Percentiles rank a stretch among this genome's conserved stretches.
Evolutionary conservation across 202 grass and related monocot genomes (phyloP).

Genomic region (Setaria viridis): DNA sequence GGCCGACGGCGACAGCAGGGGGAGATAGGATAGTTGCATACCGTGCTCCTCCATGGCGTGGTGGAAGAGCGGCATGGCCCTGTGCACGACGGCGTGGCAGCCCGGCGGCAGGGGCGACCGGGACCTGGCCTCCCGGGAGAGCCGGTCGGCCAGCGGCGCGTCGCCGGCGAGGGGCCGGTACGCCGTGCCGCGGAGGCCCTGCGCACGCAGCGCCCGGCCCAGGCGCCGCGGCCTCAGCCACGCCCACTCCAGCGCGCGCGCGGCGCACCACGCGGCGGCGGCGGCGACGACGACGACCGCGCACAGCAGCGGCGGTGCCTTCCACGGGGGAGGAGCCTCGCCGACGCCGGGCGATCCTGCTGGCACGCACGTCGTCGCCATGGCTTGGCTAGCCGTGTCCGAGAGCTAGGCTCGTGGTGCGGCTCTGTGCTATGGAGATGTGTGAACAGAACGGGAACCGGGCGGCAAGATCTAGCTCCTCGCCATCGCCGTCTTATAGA

Average conservation of each 20-base stretch:
- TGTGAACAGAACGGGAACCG: too few species aligned
- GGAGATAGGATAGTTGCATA: neutral
- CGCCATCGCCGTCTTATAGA: neutral
- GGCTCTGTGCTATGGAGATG: neutral
- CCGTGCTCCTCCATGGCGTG: slow-evolving; percentile 39
- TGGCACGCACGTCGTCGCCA: neutral
- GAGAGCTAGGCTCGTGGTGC: neutral
- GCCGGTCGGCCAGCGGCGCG: slow-evolving; percentile 18
- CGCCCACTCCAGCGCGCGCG: slow-evolving; percentile 43
- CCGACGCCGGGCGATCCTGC: too few species aligned
- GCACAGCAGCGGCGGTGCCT: neutral
- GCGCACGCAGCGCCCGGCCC: slow-evolving; percentile 42
- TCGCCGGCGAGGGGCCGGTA: slow-evolving; percentile 48
- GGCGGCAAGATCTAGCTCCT: neutral
- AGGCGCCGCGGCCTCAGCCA: slow-evolving; percentile 53
- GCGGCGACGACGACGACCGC: neutral
- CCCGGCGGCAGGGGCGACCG: slow-evolving; percentile 20
- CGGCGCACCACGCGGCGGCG: slow-evolving; percentile 28
- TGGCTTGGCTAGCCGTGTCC: neutral
- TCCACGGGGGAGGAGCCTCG: neutral
- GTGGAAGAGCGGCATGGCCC: slow-evolving; percentile 41
- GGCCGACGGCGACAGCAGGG: neutral
- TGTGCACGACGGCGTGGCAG: slow-evolving; percentile 44
- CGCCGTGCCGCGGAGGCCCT: slow-evolving; percentile 51
- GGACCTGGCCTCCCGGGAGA: slow-evolving; percentile 42